These are phyloP conservation scores for Eucalyptus sideroxylon DNA, from an alignment of 345 rosid genomes.

Conservation along the genomic window DNA sequence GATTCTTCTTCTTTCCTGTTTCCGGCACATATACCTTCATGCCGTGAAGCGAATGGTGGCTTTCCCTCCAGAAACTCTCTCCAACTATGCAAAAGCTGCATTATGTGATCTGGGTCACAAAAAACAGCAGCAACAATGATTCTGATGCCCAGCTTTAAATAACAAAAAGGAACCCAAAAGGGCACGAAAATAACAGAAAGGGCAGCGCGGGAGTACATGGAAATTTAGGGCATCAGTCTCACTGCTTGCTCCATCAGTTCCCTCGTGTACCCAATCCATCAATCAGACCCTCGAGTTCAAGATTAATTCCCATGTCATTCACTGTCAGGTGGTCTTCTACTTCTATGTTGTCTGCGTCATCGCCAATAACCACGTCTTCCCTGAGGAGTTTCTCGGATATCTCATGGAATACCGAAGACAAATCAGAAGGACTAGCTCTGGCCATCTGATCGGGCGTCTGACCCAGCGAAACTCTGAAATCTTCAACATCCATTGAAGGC, in stretches of 20 bases:
- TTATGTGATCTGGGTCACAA: background rate
- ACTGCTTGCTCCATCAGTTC: slow-evolving; percentile 10
- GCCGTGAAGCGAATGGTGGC: background rate
- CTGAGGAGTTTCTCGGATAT: slow-evolving; percentile 9
- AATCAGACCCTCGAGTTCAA: slow-evolving; percentile 21
- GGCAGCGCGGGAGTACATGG: background rate
- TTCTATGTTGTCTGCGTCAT: background rate
- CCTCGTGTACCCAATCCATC: slow-evolving; percentile 12
- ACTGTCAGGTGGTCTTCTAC: background rate
- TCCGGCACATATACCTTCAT: background rate
- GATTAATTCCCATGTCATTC: slow-evolving; percentile 7
- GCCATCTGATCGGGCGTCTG: background rate
- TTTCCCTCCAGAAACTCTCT: background rate
- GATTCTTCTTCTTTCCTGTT: background rate
- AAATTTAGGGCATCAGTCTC: background rate
- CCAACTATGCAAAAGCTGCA: background rate
- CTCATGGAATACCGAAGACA: background rate
- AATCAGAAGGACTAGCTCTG: background rate
- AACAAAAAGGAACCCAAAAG: background rate
- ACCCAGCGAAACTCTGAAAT: background rate
- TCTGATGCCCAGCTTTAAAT: background rate
- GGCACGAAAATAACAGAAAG: background rate
- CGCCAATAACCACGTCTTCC: background rate
- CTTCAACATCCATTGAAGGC: background rate
- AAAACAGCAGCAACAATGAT: background rate